Evolutionary conservation across 2,329 filamentous ascomycete species (phyloP).

Genomic region (Aciculosporium take): DNA sequence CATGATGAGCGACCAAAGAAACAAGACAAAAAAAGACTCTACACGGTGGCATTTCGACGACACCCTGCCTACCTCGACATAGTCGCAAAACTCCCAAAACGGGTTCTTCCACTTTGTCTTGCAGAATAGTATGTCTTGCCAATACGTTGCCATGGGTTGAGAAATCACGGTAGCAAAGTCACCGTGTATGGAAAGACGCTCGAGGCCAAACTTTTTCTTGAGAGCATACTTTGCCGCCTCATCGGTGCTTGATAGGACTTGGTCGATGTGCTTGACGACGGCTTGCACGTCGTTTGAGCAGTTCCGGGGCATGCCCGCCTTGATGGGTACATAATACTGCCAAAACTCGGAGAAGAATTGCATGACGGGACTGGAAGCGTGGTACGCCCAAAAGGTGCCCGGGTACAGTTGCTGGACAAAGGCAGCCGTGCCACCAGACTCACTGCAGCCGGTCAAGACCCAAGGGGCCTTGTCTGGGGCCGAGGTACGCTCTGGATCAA

Average conservation of each 20-base stretch:
- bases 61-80: conserved; percentile 22
- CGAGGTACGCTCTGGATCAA: conserved; percentile 49
- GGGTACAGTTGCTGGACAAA: conserved; percentile 61
- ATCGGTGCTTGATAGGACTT: conserved; percentile 26
- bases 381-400: conserved; percentile 59
- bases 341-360: conserved; percentile 63
- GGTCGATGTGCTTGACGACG: conserved; percentile 32
- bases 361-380: conserved; percentile 63
- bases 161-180: conserved; percentile 31
- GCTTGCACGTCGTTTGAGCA: conserved; percentile 50
- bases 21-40: too few relatives aligned
- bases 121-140: conserved; percentile 22
- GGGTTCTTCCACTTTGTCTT: conserved; percentile 17
- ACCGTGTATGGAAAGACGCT: conserved; percentile 25
- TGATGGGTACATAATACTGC: conserved; percentile 33
- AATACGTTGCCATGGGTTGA: conserved; percentile 12
- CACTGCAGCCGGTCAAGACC: conserved; percentile 66
- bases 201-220: conserved; percentile 27
- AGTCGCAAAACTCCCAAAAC: conserved; percentile 24
- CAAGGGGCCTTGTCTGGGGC: conserved; percentile 53
- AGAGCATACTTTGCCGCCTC: conserved; percentile 24
- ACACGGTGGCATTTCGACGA: conserved; percentile 10
- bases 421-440: conserved; percentile 61
- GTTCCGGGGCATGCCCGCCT: conserved; percentile 32
- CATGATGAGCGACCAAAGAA: not conserved